Evolutionary conservation across 768 basidiomycete species (phyloP).

Genomic region (Pleurotus tuoliensis): DNA sequence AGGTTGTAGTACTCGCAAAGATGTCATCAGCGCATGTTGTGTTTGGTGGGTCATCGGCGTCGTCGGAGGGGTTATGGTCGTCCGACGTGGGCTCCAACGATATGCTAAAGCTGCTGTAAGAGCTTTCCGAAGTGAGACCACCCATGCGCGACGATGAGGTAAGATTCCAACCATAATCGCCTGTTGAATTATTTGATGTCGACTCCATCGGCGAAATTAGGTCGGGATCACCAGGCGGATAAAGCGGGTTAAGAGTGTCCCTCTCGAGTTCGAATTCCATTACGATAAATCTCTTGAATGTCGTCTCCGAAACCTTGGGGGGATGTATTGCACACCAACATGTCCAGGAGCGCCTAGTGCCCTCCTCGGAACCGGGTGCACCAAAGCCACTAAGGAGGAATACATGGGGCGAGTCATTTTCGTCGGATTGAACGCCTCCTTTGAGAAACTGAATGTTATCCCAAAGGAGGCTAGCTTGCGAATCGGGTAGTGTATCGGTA

Average conservation of each 20-base stretch:
- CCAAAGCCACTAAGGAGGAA: constrained; percentile 73
- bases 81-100: too few relatives aligned
- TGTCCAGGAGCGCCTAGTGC: constrained; percentile 45
- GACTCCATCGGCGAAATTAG: neutral
- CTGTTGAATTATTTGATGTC: neutral
- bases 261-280: constrained; percentile 80
- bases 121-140: neutral
- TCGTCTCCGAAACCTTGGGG: constrained; percentile 25
- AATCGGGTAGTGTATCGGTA: constrained; percentile 61
- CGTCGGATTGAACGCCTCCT: constrained; percentile 44
- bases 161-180: neutral
- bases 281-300: constrained; percentile 41
- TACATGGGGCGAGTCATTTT: constrained; percentile 46
- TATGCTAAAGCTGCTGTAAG: neutral
- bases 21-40: constrained; percentile 46
- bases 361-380: constrained; percentile 35
- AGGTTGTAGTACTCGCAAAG: constrained; percentile 66
- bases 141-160: neutral
- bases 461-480: constrained; percentile 63
- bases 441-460: constrained; percentile 70
- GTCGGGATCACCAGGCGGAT: constrained; percentile 32
- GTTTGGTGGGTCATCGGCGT: constrained; percentile 34
- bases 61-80: neutral
- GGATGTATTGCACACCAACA: constrained; percentile 71
- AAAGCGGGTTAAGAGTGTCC: constrained; percentile 68